Percentiles rank a stretch among this genome's conserved stretches.
These are phyloP conservation scores for Westerdykella sp. DNA, from an alignment of 2,329 filamentous ascomycete species.

Conservation along the genomic window DNA sequence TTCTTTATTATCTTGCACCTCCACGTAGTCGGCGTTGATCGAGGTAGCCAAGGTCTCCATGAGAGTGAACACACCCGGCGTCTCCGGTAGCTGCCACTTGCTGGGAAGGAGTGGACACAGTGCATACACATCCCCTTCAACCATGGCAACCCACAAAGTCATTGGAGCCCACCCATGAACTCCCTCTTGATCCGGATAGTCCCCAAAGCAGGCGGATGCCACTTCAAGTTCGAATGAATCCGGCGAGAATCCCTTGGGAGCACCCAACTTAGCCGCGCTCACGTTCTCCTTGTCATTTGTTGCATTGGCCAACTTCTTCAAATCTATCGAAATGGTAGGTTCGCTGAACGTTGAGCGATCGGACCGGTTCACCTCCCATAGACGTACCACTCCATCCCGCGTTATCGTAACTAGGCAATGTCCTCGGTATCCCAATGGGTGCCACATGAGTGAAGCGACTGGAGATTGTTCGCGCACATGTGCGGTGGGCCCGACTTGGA, in stretches of 20 bases:
- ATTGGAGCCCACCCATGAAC: constrained; percentile 79
- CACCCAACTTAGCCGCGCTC: constrained; percentile 64
- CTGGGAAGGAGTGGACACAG: constrained; percentile 83
- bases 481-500: constrained; percentile 84
- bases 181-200: constrained; percentile 49
- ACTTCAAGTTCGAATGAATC: constrained; percentile 93
- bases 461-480: constrained; percentile 82
- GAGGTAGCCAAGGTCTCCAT: constrained; percentile 78
- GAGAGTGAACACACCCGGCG: constrained; percentile 52
- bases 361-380: constrained; percentile 83
- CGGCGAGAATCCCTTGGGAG: constrained; percentile 77
- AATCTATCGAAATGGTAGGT: constrained; percentile 75
- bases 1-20: constrained; percentile 20
- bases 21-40: constrained; percentile 60
- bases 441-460: constrained; percentile 80
- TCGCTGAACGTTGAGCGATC: constrained; percentile 84
- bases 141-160: constrained; percentile 97
- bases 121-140: constrained; percentile 85
- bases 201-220: constrained; percentile 83
- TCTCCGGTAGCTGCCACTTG: constrained; percentile 62
- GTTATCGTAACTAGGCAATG: constrained; percentile 84
- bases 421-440: constrained; percentile 78
- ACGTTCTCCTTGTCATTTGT: constrained; percentile 78
- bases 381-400: constrained; percentile 74
- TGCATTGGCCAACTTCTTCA: constrained; percentile 83